Conservation (phyloP, 2,329 filamentous ascomycete species). For the Ophiocordyceps camponoti-leonardi region DNA sequence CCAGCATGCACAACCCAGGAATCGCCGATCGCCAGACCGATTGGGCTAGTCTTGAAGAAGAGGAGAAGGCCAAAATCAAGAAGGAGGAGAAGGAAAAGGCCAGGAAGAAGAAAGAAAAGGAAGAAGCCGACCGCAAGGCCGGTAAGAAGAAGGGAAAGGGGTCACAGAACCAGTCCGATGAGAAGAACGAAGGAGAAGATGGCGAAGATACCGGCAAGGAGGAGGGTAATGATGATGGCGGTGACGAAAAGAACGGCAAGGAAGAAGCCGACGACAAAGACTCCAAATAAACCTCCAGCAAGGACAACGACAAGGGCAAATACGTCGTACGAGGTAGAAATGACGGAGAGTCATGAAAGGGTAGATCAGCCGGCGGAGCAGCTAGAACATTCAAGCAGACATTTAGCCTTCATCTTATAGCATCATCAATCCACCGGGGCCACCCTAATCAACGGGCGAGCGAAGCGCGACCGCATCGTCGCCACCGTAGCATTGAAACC, state of each 20-base stretch:
- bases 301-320: conserved; percentile 2
- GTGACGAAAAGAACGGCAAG: conserved; percentile 5
- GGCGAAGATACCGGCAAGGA: conserved; percentile 6
- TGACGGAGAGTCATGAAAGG: conserved; percentile 3
- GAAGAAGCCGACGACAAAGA: conserved; percentile 3
- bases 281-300: not conserved
- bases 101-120: conserved; percentile 16
- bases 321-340: too few relatives aligned
- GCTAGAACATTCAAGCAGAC: not conserved
- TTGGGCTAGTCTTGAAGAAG: conserved; percentile 26
- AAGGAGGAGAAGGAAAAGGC: conserved; percentile 21
- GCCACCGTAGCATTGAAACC: not conserved
- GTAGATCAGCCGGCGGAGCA: not conserved
- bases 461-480: not conserved
- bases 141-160: conserved; percentile 9
- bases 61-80: conserved; percentile 19
- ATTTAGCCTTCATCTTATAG: not conserved
- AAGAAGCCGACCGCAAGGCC: conserved; percentile 11
- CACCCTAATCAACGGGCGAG: not conserved
- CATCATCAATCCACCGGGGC: not conserved
- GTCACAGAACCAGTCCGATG: conserved; percentile 8
- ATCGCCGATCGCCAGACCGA: conserved; percentile 20
- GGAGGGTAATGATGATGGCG: conserved; percentile 5
- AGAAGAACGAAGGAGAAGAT: conserved; percentile 9
- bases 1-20: conserved; percentile 19